A percentile compares a stretch with the other conserved stretches of the same genome.
Conservation (phyloP, 495 filamentous ascomycete species). For the Aspergillus conjunctus region DNA sequence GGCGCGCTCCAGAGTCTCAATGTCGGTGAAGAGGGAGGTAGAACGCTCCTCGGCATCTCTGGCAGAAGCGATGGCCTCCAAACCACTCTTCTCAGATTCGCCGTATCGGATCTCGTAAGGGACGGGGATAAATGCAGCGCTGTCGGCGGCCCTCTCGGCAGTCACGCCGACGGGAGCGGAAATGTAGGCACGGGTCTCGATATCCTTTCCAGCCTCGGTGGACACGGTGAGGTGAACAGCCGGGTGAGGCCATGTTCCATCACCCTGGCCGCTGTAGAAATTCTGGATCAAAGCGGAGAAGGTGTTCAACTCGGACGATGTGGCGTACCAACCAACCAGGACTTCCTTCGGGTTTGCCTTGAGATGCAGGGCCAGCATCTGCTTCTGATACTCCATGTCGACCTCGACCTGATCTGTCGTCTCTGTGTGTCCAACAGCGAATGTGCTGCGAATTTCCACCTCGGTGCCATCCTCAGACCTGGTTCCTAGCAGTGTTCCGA, state of each 20-base stretch:
- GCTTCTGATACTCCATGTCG: slow-evolving; percentile 99
- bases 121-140: slow-evolving; percentile 93
- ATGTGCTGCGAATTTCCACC: slow-evolving; percentile 91
- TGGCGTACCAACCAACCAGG: slow-evolving; percentile 97
- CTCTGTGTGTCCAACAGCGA: slow-evolving; percentile 97
- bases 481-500: slow-evolving; percentile 89
- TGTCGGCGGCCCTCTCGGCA: slow-evolving; percentile 89
- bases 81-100: slow-evolving; percentile 87
- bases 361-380: slow-evolving; percentile 91
- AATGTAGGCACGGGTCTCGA: slow-evolving; percentile 89
- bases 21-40: slow-evolving; percentile 74
- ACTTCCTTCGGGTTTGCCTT: slow-evolving; percentile 93
- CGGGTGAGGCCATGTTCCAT: slow-evolving; percentile 94
- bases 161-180: slow-evolving; percentile 93
- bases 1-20: slow-evolving; percentile 81
- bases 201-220: slow-evolving; percentile 79
- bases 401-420: slow-evolving; percentile 98
- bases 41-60: slow-evolving; percentile 75
- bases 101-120: slow-evolving; percentile 89
- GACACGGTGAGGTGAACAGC: slow-evolving; percentile 94
- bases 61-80: slow-evolving; percentile 81
- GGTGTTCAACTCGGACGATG: slow-evolving; percentile 90
- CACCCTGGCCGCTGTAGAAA: slow-evolving; percentile 96
- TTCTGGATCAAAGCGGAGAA: slow-evolving; percentile 99
- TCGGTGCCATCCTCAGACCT: slow-evolving; percentile 95